A percentile compares a stretch with the other conserved stretches of the same genome.
phyloP scores from a whole-genome alignment of 1,284 basidiomycete species.

The Rhodotorula sp. region DNA sequence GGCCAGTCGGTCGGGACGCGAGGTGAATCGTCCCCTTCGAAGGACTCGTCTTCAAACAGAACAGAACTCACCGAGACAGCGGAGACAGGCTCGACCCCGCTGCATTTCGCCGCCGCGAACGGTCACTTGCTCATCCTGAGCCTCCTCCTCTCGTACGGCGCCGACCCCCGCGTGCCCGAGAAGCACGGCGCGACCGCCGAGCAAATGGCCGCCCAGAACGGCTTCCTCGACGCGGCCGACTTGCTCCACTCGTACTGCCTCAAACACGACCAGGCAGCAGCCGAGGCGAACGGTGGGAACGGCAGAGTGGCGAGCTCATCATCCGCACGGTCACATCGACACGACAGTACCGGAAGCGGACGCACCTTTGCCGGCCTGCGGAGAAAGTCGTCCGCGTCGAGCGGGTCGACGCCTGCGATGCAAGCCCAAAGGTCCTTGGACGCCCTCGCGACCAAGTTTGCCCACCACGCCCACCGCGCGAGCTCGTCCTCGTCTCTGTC shows the following conservation, averaged over 20 bases:
- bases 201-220: conserved; percentile 53
- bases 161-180: conserved; percentile 70
- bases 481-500: conserved; percentile 12
- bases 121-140: conserved; percentile 73
- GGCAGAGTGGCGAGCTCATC: not conserved
- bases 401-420: not conserved
- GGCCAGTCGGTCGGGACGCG: conserved; percentile 60
- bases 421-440: conserved; percentile 35
- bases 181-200: conserved; percentile 79
- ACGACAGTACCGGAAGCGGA: not conserved
- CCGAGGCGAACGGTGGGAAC: too few species aligned
- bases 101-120: conserved; percentile 93
- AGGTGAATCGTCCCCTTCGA: conserved; percentile 46
- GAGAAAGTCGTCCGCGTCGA: not conserved
- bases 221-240: conserved; percentile 51
- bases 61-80: not conserved
- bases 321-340: not conserved
- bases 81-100: conserved; percentile 69
- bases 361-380: not conserved
- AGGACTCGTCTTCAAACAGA: too few species aligned
- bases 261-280: not conserved
- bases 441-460: conserved; percentile 35
- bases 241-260: conserved; percentile 48
- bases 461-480: conserved; percentile 15
- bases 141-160: conserved; percentile 74